Percentiles rank a stretch among this genome's conserved stretches.
phyloP scores from a whole-genome alignment of 139 green algal genomes.

The Yamagishiella unicocca region DNA sequence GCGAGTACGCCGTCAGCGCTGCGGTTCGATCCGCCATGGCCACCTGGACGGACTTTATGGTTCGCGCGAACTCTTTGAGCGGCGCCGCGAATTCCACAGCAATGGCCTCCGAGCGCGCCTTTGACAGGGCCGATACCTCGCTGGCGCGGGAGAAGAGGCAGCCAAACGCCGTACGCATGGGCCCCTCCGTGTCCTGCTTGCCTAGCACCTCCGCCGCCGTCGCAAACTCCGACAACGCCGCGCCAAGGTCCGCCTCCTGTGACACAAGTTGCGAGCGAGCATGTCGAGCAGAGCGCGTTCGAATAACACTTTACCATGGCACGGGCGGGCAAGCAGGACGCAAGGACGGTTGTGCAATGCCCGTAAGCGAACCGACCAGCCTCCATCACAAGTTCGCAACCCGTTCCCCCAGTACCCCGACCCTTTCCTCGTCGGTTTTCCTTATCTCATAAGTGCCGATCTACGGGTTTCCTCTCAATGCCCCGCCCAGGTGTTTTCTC shows the following conservation, averaged over 20 bases:
- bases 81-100: conserved; percentile 83
- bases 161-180: conserved; percentile 56
- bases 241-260: conserved; percentile 79
- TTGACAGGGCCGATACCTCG: conserved; percentile 42
- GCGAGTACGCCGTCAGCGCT: conserved; percentile 64
- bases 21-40: conserved; percentile 77
- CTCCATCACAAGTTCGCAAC: too few species aligned
- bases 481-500: too few species aligned
- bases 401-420: too few species aligned
- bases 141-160: conserved; percentile 27
- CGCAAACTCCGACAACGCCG: conserved; percentile 85
- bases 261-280: conserved; percentile 4
- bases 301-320: too few species aligned
- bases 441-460: too few species aligned
- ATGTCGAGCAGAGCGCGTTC: too few species aligned
- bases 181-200: conserved; percentile 53
- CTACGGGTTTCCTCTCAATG: too few species aligned
- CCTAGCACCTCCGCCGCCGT: conserved; percentile 66
- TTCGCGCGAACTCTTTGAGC: conserved; percentile 86
- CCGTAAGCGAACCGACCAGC: too few species aligned
- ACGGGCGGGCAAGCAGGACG: too few species aligned
- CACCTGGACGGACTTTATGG: conserved; percentile 75
- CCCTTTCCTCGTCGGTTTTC: too few species aligned
- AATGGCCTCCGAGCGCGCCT: conserved; percentile 52
- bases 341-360: too few species aligned